A percentile compares a stretch with the other conserved stretches of the same genome.
Evolutionary conservation across 2,329 filamentous ascomycete species (phyloP).

Genomic region (Achaetomium macrosporum): DNA sequence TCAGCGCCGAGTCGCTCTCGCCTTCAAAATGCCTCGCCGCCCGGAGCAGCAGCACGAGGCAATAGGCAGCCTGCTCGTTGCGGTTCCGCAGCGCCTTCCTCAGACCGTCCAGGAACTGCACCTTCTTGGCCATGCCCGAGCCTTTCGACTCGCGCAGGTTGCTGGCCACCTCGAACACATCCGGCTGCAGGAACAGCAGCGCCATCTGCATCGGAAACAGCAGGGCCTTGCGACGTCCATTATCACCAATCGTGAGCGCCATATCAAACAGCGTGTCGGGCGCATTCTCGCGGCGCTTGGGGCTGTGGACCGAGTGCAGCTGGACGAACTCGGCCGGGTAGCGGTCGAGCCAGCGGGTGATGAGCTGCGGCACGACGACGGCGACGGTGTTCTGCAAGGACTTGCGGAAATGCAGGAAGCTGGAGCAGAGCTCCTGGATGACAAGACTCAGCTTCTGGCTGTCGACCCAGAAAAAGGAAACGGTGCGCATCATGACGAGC

Average conservation of each 20-base stretch:
- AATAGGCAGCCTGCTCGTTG: constrained; percentile 63
- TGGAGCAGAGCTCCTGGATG: constrained; percentile 61
- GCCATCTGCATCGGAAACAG: constrained; percentile 59
- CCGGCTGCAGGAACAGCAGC: constrained; percentile 58
- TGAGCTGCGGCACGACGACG: constrained; percentile 55
- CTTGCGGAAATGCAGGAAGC: constrained; percentile 60
- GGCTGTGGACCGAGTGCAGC: constrained; percentile 49
- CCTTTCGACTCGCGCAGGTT: constrained; percentile 60
- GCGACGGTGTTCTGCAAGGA: constrained; percentile 59
- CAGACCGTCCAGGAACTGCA: constrained; percentile 57
- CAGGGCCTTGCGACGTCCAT: constrained; percentile 47
- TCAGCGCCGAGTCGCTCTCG: constrained; percentile 56
- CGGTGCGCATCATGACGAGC: constrained; percentile 51
- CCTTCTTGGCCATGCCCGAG: constrained; percentile 58
- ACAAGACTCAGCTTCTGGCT: constrained; percentile 54
- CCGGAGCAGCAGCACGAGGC: constrained; percentile 56
- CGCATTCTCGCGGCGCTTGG: constrained; percentile 55
- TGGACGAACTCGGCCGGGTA: constrained; percentile 60
- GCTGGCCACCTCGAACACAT: constrained; percentile 65
- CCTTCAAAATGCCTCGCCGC: constrained; percentile 58
- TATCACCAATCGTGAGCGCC: constrained; percentile 56
- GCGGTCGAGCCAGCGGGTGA: constrained; percentile 60
- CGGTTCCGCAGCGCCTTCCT: constrained; percentile 58
- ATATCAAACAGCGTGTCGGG: constrained; percentile 66
- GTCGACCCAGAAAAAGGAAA: constrained; percentile 62